Base-by-base conservation (phyloP, 225 moss, liverwort and hornwort genomes). In the Takakia lepidozioides region DNA sequence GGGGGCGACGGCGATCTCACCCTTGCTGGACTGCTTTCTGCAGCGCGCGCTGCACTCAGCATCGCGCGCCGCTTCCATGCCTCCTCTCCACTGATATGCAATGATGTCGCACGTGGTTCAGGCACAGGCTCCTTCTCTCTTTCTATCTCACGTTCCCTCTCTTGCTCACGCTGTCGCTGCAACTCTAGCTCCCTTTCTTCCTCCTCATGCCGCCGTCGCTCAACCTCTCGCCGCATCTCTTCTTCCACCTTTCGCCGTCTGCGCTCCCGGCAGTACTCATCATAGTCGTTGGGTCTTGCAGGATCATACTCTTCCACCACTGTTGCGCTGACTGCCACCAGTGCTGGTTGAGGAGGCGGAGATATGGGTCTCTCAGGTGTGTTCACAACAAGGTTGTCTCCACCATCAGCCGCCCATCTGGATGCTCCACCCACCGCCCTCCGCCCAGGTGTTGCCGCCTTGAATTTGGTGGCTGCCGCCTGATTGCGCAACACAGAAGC, bases 21-120 rank as follows among this genome's bases (percentile, higher is more conserved):
- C 48, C 93, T 81, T 52, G 79, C 84, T 2, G 86, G 75, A 39
- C 71, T 84, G 1, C 70, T 64, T 25, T 67, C 82, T 56, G 59
- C 73, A 8, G 64, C 66, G 23, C 74, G 67, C 49, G 81, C 84
- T 54, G 90, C 85, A 36, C 87, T 85, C 26, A 98, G 80, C 90
- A 91, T 91, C 25, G 95, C 90, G 52, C 95, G 67, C 45, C 95
- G 78, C 57, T 98, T 98, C 95, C 95, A 98, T 20, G 95, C 95
- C 58, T 98, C 95, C 64, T 98, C 95, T 13, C 95, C 95, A 60
- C 90, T 98, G 8, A 98, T 98, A 38, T 90, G 90, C 73, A 98
- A 55, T 1, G 87, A 52, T 1, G 87, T 80, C 28, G 87, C 90
- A 13, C 77, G 81, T 71, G 77, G 80, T n/a, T 90, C 90, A 24